A percentile compares a stretch with the other conserved stretches of the same genome.
Conservation (phyloP, 1,139 yeast genomes). For the Saccharomyces hybrid region DNA sequence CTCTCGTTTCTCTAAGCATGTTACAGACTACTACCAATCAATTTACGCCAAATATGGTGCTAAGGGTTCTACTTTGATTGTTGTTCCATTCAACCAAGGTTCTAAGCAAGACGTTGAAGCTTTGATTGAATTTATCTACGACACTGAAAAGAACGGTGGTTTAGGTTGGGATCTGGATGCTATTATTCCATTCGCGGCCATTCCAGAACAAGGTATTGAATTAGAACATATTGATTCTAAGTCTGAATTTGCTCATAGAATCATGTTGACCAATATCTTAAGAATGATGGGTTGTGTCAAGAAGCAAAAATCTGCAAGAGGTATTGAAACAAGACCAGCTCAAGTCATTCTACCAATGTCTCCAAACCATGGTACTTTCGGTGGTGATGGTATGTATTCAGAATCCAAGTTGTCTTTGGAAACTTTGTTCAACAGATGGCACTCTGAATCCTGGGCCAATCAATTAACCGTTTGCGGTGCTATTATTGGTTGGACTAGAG, state of each 20-base stretch:
- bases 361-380: slow-evolving; percentile 98
- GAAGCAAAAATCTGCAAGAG: slow-evolving; percentile 61
- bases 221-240: slow-evolving; percentile 86
- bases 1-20: slow-evolving; percentile 87
- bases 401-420: slow-evolving; percentile 94
- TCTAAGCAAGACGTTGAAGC: slow-evolving; percentile 89
- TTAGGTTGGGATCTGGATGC: slow-evolving; percentile 97
- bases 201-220: slow-evolving; percentile 97
- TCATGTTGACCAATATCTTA: slow-evolving; percentile 91
- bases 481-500: slow-evolving; percentile 98
- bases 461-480: slow-evolving; percentile 97
- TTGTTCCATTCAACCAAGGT: slow-evolving; percentile 98
- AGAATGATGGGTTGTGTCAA: slow-evolving; percentile 89
- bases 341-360: slow-evolving; percentile 93
- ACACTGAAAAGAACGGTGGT: slow-evolving; percentile 75
- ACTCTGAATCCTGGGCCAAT: slow-evolving; percentile 92
- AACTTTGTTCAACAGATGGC: slow-evolving; percentile 97
- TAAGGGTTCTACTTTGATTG: slow-evolving; percentile 81
- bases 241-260: slow-evolving; percentile 96
- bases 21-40: slow-evolving; percentile 91
- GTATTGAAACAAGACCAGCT: slow-evolving; percentile 93
- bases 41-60: slow-evolving; percentile 91
- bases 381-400: slow-evolving; percentile 95
- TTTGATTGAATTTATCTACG: slow-evolving; percentile 76
- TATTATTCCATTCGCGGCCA: slow-evolving; percentile 95